Evolutionary conservation across 2,329 filamentous ascomycete species (phyloP), one percentile per base, ranked within the genome.

Genomic region (Aspergillus ochraceus): DNA sequence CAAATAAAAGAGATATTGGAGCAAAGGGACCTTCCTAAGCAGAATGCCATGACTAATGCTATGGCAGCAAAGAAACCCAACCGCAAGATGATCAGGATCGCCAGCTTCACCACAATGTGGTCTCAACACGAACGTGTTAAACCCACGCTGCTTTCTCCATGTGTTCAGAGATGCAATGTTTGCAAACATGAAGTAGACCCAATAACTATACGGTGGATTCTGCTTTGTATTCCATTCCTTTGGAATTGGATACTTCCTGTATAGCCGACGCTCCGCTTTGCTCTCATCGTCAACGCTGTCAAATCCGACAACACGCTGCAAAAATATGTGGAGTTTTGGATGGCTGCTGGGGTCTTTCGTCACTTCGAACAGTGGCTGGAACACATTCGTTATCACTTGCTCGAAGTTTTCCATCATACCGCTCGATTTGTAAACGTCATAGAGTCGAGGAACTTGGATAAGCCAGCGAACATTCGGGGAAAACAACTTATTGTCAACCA

Each of bases 201-300:
- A 99, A 79, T 99, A 99, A 74, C 90, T 97, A 79, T 99, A 99
- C 0, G 95, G 95, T 14, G 95, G 95, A 71, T 99, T 99, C 76
- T 98, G 93, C 69, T 90, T 92, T 0, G 92, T 92, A 64, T 88
- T 86, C 95, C 95, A 99, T 56, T 88, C 87, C 62, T 88, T 90
- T 4, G 95, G 94, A 22, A 95, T 88, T 0, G 95, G 95, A 67
- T 96, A 99, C 74, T 99, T 99, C 71, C 89, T 90, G 80, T 92
- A 97, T n/a, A 98, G 84, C 20, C 95, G 89, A 29, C 94, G 88
- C 77, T 99, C 95, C 2, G 92, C 85, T 79, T 99, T 99, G 82
- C 93, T 97, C 79, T 99, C 95, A 68, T 99, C 95, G 71, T 99
- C 95, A 51, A 99, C 95, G 70, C 92, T 96, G 76, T 99, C 95